Conservation (phyloP, 768 basidiomycete genomes). For the Baorangia bicolor region DNA sequence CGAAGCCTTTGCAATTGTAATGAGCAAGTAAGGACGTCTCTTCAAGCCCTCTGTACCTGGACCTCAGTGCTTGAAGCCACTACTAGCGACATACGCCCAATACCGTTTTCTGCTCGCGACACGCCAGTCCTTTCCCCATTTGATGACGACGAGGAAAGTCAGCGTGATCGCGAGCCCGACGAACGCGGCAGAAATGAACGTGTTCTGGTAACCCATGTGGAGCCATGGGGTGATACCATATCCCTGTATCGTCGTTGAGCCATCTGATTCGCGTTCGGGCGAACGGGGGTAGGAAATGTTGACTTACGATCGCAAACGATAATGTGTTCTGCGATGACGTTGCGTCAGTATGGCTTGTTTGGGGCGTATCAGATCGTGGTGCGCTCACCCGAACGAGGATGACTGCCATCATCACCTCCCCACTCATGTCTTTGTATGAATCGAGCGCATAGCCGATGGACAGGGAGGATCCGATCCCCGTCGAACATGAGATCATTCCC, state of each 20-base stretch:
- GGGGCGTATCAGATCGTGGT: background rate
- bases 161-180: constrained; percentile 20
- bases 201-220: constrained; percentile 17
- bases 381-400: constrained; percentile 20
- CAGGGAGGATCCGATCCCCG: constrained; percentile 18
- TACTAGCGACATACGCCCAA: constrained; percentile 19
- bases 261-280: no score
- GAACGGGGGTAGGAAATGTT: background rate
- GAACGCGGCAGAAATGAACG: constrained; percentile 19
- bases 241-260: constrained; percentile 4
- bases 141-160: constrained; percentile 18
- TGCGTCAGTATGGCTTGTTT: background rate
- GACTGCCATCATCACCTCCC: constrained; percentile 21
- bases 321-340: constrained; percentile 11
- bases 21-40: background rate
- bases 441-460: constrained; percentile 22
- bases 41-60: background rate
- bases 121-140: constrained; percentile 20
- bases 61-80: constrained; percentile 10
- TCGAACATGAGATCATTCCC: constrained; percentile 23
- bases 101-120: constrained; percentile 13
- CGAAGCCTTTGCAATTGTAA: background rate
- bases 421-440: constrained; percentile 21
- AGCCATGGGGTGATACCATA: constrained; percentile 24
- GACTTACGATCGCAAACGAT: constrained; percentile 19